Evolutionary conservation across 2,329 filamentous ascomycete genomes (phyloP).

Genomic region (Calonectria honghensis): DNA sequence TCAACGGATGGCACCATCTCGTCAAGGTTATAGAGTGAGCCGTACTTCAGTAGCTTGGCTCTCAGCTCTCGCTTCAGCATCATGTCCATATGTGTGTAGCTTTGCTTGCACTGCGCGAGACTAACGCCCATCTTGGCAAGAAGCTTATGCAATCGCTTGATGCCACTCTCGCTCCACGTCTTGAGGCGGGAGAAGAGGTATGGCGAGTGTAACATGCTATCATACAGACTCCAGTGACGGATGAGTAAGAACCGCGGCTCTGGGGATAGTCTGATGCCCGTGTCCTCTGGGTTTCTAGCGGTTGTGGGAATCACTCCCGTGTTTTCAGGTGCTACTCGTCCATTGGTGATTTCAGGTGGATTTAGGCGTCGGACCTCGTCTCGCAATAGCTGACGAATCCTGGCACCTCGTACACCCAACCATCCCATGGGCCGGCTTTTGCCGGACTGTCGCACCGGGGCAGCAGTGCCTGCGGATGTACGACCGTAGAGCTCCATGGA

Average conservation of each 20-base stretch:
- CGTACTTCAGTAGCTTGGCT: constrained; percentile 91
- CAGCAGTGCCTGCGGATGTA: constrained; percentile 86
- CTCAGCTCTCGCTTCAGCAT: constrained; percentile 92
- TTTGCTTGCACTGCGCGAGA: constrained; percentile 93
- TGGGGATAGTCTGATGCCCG: constrained; percentile 91
- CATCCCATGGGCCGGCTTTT: constrained; percentile 79
- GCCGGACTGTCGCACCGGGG: constrained; percentile 73
- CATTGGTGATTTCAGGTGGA: constrained; percentile 81
- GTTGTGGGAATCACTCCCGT: constrained; percentile 92
- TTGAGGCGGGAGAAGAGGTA: constrained; percentile 94
- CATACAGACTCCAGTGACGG: constrained; percentile 97
- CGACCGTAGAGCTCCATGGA: constrained; percentile 94
- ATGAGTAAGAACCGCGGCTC: constrained; percentile 95
- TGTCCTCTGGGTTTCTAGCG: constrained; percentile 91
- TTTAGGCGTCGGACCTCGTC: constrained; percentile 97
- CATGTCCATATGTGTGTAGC: constrained; percentile 99
- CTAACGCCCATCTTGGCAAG: constrained; percentile 99
- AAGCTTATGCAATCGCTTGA: constrained; percentile 93
- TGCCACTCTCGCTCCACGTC: constrained; percentile 93
- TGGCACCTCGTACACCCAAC: constrained; percentile 87
- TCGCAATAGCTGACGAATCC: constrained; percentile 88
- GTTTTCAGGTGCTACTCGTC: constrained; percentile 78
- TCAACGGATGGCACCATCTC: constrained; percentile 90
- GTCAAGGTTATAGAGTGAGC: constrained; percentile 93
- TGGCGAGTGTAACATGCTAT: constrained; percentile 98